phyloP scores from a whole-genome alignment of 2,329 filamentous ascomycete species.

The Aschersonia sp. region DNA sequence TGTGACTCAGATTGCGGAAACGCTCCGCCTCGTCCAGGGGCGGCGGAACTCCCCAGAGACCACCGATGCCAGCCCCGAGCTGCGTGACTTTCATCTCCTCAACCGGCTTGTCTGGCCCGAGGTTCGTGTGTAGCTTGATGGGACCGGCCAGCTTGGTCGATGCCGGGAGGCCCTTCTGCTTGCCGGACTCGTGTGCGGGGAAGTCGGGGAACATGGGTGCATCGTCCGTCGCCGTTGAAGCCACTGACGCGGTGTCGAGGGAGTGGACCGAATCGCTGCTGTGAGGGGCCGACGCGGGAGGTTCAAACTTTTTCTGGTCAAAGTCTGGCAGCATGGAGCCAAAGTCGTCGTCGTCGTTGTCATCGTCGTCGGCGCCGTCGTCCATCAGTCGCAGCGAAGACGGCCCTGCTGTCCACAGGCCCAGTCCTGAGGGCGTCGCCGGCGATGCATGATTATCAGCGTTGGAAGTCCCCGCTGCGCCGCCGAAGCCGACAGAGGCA shows the following conservation, averaged over 20 bases:
- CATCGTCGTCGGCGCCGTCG: constrained; percentile 33
- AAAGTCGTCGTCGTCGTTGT: constrained; percentile 33
- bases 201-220: constrained; percentile 2
- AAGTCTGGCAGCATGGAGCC: constrained; percentile 38
- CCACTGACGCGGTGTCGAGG: background rate
- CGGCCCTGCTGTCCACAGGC: constrained; percentile 19
- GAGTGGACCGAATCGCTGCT: background rate
- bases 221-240: constrained; percentile 3
- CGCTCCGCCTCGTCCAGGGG: constrained; percentile 30
- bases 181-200: background rate
- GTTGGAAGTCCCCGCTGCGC: constrained; percentile 5
- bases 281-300: background rate
- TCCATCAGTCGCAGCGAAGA: constrained; percentile 28
- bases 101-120: constrained; percentile 15
- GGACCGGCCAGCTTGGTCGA: constrained; percentile 18
- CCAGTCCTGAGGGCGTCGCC: constrained; percentile 9
- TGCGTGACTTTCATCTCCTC: constrained; percentile 18
- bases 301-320: constrained; percentile 21
- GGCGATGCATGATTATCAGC: constrained; percentile 10
- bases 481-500: constrained; percentile 4
- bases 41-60: constrained; percentile 28
- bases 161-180: constrained; percentile 3
- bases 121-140: constrained; percentile 19
- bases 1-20: constrained; percentile 27
- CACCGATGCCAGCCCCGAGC: constrained; percentile 22